Base-by-base conservation (phyloP, 176 grass and related monocot species). In the Bromus sterilis region DNA sequence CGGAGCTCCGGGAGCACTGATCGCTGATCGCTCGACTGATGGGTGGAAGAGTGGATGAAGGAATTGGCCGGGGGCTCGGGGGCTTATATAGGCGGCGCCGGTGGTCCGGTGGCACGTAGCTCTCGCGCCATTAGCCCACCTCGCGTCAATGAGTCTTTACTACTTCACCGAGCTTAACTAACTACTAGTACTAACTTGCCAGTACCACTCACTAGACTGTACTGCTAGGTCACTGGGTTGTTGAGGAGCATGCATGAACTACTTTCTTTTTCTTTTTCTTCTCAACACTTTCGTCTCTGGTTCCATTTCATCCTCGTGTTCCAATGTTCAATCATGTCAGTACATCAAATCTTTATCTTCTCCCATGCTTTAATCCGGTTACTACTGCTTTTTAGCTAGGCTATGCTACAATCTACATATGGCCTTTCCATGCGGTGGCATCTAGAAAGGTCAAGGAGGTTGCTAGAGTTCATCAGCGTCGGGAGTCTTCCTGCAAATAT, bases 211-310 rank as follows among this genome's bases (percentile, higher is more conserved):
- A 67, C 37, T 83, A 55, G 20, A 33, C 36, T 34, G 71, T 35
- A 26, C 6, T 29, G 36, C 6, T 29, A 53, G 13, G 30, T 5
- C 57, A 61, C 46, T 32, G 29, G 62, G 71, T 85, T 10, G 62
- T 43, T 78, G 83, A 81, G 56, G 83, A 81, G 56, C 83, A 72
- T 85, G 87, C 67, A 84, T 84, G 51, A 26, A n/a, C 67, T 79
- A 35, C 39, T 48, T 26, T 76, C 46, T 23, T 36, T 39, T 81
- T 26, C 4, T 43, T 11, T 18, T 28, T 9, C 13, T 51, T 53
- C 49, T 21, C 49, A 21, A 31, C 53, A 2, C 44, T 73, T 71
- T 71, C 33, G 28, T 40, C 12, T 13, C 28, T 49, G 31, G 1
- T 56, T 74, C 26, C 44, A 10, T 55, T 74, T 34, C 31, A 2